Conservation (phyloP, 2,329 filamentous ascomycete species). For the Aureobasidium subglaciale region DNA sequence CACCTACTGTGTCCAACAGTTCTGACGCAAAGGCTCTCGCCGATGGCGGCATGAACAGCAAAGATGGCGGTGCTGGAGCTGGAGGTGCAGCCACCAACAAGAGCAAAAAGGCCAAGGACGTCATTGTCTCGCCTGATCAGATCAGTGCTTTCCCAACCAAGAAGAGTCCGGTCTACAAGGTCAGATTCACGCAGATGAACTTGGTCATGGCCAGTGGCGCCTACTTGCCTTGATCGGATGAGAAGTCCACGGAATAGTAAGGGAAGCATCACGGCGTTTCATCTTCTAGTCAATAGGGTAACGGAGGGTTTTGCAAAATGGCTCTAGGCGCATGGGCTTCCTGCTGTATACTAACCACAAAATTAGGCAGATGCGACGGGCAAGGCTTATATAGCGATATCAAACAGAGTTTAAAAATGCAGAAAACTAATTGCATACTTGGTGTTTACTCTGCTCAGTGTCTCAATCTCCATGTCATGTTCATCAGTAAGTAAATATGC, state of each 20-base stretch:
- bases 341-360: too few relatives aligned
- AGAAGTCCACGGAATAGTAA: too few relatives aligned
- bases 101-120: slow-evolving; percentile 79
- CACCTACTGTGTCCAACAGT: slow-evolving; percentile 30
- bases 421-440: too few relatives aligned
- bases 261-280: too few relatives aligned
- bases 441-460: too few relatives aligned
- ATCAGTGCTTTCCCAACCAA: slow-evolving; percentile 94
- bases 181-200: slow-evolving; percentile 92
- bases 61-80: slow-evolving; percentile 47
- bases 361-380: too few relatives aligned
- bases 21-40: slow-evolving; percentile 41
- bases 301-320: neutral
- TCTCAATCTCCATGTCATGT: too few relatives aligned
- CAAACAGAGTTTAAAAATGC: too few relatives aligned
- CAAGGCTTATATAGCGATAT: neutral
- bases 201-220: slow-evolving; percentile 77
- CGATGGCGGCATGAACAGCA: slow-evolving; percentile 38
- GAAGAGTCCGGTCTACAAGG: slow-evolving; percentile 89
- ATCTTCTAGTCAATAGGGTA: too few relatives aligned
- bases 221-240: slow-evolving; percentile 43
- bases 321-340: neutral
- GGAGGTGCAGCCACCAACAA: slow-evolving; percentile 28
- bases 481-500: neutral
- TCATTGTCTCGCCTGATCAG: slow-evolving; percentile 84